Evolutionary conservation across 106 monocot species (phyloP), one percentile per base, ranked within the genome.

Genomic region (Allium cepa): DNA sequence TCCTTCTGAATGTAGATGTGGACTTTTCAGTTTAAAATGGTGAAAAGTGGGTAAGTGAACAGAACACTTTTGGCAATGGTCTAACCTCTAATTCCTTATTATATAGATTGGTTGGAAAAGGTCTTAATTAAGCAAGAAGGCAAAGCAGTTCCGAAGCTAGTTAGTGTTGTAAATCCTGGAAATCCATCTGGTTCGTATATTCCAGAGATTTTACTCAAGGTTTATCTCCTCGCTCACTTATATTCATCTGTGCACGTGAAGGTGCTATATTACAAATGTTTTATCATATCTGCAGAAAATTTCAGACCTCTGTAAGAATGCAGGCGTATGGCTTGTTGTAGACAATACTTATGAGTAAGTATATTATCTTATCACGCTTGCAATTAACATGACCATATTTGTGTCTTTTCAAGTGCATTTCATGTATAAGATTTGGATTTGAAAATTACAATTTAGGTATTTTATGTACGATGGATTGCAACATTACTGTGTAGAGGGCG

Each of bases 261-360:
- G 36, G 36, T 36, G 36, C 3, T 3, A 4, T 36, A 36, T 36
- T 36, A 36, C 36, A 36, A 36, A 36, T 10, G 22, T 47, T 46
- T 60, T 8, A 18, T 70, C 26, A 49, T 69, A 64, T 9, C 58
- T 73, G 76, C 84, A 99, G 97, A 93, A 69, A 85, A 99, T 99
- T 65, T 93, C 99, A 62, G 99, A 93, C 67, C 78, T 99, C 16
- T 99, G 99, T 78, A 87, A 75, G 83, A 71, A 46, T 51, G 90
- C 88, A 47, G 87, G 90, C 52, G 78, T 87, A 62, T 99, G 99
- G 99, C 90, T 99, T 81, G 79, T 99, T 77, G 90, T 99, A 47
- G 99, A 99, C 76, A 99, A 99, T 66, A 99, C 99, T 28, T 99
- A 99, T 68, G 99, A 99, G 99, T 99, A 78, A 90, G 99, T 76